Conservation (phyloP, 192 early-diverging fungal genomes). For the Endogone sp. region DNA sequence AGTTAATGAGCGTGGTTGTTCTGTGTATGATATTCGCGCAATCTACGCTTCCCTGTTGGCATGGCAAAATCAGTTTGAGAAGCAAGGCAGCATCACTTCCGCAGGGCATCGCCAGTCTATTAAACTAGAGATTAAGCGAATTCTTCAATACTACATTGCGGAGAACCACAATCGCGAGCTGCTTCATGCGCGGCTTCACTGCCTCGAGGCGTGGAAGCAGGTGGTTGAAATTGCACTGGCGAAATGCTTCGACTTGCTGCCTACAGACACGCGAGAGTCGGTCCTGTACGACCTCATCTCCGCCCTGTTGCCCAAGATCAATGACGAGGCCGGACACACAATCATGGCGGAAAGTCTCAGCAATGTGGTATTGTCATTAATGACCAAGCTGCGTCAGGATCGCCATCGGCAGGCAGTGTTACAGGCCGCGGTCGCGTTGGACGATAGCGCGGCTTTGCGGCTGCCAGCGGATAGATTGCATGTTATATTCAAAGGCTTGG, state of each 20-base stretch:
- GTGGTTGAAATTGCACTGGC: constrained; percentile 70
- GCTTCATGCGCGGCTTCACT: constrained; percentile 60
- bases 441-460: constrained; percentile 7
- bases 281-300: constrained; percentile 66
- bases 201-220: constrained; percentile 78
- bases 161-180: constrained; percentile 73
- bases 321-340: constrained; percentile 18
- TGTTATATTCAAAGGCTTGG: constrained; percentile 20
- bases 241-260: constrained; percentile 59
- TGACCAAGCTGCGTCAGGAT: constrained; percentile 55
- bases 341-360: constrained; percentile 52
- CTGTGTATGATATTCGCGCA: constrained; percentile 67
- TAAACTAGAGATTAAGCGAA: constrained; percentile 48
- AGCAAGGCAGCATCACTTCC: constrained; percentile 36
- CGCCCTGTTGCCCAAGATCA: constrained; percentile 58
- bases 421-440: background rate
- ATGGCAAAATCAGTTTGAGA: constrained; percentile 38
- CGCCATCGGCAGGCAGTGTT: constrained; percentile 35
- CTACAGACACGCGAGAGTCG: constrained; percentile 54
- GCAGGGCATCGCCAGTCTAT: constrained; percentile 42
- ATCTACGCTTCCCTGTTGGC: constrained; percentile 55
- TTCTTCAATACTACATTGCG: constrained; percentile 64
- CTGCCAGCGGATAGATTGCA: constrained; percentile 23
- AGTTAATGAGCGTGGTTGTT: constrained; percentile 51
- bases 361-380: constrained; percentile 48